Base-by-base conservation (phyloP, 306 rosid species). In the Dalbergia cultrata region DNA sequence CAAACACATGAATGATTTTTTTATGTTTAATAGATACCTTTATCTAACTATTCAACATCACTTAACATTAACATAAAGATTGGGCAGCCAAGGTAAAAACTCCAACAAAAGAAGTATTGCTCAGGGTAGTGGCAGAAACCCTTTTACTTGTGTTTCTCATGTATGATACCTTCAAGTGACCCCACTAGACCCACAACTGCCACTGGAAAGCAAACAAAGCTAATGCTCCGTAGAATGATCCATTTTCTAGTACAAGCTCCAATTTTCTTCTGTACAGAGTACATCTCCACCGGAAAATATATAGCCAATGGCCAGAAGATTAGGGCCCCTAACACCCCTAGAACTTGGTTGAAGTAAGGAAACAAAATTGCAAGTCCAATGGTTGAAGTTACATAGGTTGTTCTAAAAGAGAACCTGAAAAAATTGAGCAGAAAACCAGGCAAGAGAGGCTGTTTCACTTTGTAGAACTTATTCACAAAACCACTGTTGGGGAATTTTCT, bases 211-310 rank as follows among this genome's bases (percentile, higher is more conserved):
- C 96, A 87, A 49, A 56, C 37, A 52, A 86, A 76, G 85, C 96
- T 89, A 64, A 91, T 87, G 6, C 49, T 12, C 60, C 85, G 69
- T 1, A 91, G 80, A 41, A 83, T 53, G 58, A 89, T 21, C 96
- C 96, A 91, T 79, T 73, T 72, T 63, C 45, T 80, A 9, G 90
- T 84, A 93, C 91, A 91, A 44, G 89, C 79, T 43, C 57, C 79
- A 11, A 89, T 70, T 43, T 86, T 89, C 87, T 80, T 89, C 70
- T 86, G 96, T 21, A 80, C 78, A 52, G 86, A 82, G 87, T 89
- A 89, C 96, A 91, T 89, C 63, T 89, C 90, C 61, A 91, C 91
- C 0, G 96, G 96, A 82, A 91, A 89, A 68, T 89, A 89, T 71
- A 91, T 84, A 9, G 90, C 76, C 76, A 89, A 39, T 34, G 95